phyloP scores from a whole-genome alignment of 1,284 basidiomycete species.

The Boletus nobilissimus region DNA sequence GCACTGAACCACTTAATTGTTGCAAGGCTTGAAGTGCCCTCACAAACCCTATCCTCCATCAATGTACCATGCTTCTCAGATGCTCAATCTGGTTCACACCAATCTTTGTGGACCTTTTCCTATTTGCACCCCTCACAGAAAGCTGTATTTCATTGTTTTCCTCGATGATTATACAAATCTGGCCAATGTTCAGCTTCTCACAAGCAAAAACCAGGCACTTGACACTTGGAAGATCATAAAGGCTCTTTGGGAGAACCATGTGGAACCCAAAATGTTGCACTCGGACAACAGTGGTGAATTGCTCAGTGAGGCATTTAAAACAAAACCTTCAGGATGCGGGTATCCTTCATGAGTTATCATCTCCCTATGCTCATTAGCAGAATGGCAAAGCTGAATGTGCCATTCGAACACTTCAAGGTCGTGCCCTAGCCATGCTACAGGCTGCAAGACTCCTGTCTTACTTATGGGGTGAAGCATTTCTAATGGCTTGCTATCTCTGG shows the following conservation, averaged over 20 bases:
- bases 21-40: neutral
- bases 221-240: neutral
- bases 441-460: neutral
- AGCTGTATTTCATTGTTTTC: conserved; percentile 6
- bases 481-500: no score
- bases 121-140: neutral
- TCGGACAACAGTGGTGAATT: neutral
- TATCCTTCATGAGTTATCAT: neutral
- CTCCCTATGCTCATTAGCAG: no score
- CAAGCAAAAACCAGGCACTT: neutral
- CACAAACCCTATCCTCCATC: neutral
- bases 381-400: no score
- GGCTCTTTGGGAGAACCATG: neutral
- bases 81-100: neutral
- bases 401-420: no score
- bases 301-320: neutral
- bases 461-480: neutral
- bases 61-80: no score
- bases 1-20: neutral
- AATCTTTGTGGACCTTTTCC: conserved; percentile 1
- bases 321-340: neutral
- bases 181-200: neutral
- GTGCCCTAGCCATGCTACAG: no score
- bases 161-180: conserved; percentile 2
- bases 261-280: neutral